Base-by-base conservation (phyloP, 306 rosid genomes). In the Malus fusca region DNA sequence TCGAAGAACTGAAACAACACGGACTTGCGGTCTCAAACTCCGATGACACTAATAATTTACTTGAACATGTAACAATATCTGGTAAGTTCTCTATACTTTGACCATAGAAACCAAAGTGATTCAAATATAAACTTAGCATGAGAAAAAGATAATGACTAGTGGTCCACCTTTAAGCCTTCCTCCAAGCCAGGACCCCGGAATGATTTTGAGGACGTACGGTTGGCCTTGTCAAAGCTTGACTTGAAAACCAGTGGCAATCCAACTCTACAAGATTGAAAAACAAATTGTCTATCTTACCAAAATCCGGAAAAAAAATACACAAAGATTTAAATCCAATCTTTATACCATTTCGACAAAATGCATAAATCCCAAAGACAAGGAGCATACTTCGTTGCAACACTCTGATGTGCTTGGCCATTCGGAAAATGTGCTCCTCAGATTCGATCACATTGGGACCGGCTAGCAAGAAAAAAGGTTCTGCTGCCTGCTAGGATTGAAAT, bases 361-460 rank as follows among this genome's bases (percentile, higher is more conserved):
- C 30, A 66, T 69, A 58, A 6, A 51, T 56, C 67, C n/a, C 13
- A 43, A 56, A 79, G 1, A 68, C 55, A 77, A 60, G 80, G 1
- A 77, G 31, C 90, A 75, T 79, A 95, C 99, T 89, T 92, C 7
- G 92, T 77, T 61, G 97, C 72, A 78, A 95, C 71, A 71, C 60
- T 66, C 85, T 92, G 1, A 95, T 78, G 84, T 87, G 85, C 77
- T 83, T 85, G 66, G 97, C 97, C 97, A 95, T 92, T 14, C 89
- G 83, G 69, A 95, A 48, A 78, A 92, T 63, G 62, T 95, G 97
- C 52, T 92, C 97, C 73, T 95, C 99, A 0, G 97, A 92, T 83
- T 95, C 97, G 71, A 95, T 92, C 87, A 95, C 97, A 82, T 95
- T 95, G 19, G 99, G 97, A 81, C 99, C 97, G 33, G 97, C 99